Conservation (phyloP, 495 filamentous ascomycete species). For the Aspergillus steynii region DNA sequence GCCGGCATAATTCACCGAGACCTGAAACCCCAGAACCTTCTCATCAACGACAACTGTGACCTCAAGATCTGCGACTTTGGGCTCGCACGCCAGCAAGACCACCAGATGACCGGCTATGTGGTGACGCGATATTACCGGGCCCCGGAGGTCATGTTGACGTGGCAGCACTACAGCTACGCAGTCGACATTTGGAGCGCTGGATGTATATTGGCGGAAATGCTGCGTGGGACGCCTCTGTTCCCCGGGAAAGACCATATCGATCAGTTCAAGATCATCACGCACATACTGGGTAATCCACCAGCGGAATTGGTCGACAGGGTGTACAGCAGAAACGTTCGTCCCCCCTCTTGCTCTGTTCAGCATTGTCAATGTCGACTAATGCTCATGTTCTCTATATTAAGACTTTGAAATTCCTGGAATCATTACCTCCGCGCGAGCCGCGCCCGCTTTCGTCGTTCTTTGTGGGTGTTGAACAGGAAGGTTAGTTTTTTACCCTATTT, state of each 20-base stretch:
- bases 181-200: slow-evolving; percentile 98
- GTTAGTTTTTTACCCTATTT: slow-evolving; percentile 46
- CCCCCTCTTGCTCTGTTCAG: background rate
- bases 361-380: background rate
- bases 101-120: slow-evolving; percentile 98
- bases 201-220: slow-evolving; percentile 98
- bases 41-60: slow-evolving; percentile 98
- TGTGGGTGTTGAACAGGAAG: slow-evolving; percentile 86
- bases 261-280: slow-evolving; percentile 98
- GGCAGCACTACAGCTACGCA: slow-evolving; percentile 98
- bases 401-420: slow-evolving; percentile 95
- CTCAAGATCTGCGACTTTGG: slow-evolving; percentile 99
- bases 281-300: slow-evolving; percentile 89
- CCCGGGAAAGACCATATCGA: slow-evolving; percentile 98
- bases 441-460: slow-evolving; percentile 87
- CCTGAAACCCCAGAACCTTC: slow-evolving; percentile 93
- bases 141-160: slow-evolving; percentile 99
- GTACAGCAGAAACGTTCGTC: slow-evolving; percentile 87
- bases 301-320: slow-evolving; percentile 97
- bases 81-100: slow-evolving; percentile 92
- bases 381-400: slow-evolving; percentile 29
- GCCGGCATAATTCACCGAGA: slow-evolving; percentile 95
- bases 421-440: slow-evolving; percentile 85
- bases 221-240: slow-evolving; percentile 95
- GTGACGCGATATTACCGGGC: slow-evolving; percentile 97